Conservation (phyloP, 2,329 filamentous ascomycete species). For the Pyrenophora tritici-repentis region DNA sequence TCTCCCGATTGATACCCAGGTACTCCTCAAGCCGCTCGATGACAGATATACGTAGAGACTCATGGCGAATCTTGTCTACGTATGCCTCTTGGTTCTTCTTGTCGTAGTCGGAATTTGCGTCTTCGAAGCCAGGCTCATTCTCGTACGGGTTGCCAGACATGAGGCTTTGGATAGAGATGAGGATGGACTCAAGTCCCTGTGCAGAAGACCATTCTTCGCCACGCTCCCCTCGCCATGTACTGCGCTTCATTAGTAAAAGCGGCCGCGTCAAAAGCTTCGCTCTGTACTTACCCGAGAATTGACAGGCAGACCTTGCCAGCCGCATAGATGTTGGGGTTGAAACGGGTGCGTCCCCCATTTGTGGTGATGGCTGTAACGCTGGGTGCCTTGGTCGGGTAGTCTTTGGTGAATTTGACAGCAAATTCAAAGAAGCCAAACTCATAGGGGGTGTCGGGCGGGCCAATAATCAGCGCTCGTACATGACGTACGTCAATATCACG, state of each 20-base stretch:
- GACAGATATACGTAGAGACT: slow-evolving; percentile 83
- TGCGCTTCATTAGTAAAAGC: slow-evolving; percentile 46
- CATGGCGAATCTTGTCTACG: slow-evolving; percentile 87
- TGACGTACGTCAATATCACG: slow-evolving; percentile 86
- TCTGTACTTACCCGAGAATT: slow-evolving; percentile 72
- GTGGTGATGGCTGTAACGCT: slow-evolving; percentile 75
- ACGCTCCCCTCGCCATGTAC: slow-evolving; percentile 88
- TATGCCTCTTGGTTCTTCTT: slow-evolving; percentile 77
- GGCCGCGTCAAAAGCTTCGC: not conserved
- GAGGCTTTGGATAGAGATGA: slow-evolving; percentile 94
- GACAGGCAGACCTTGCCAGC: slow-evolving; percentile 92
- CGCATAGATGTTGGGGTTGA: slow-evolving; percentile 97
- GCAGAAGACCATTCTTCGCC: slow-evolving; percentile 97
- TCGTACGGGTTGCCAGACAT: slow-evolving; percentile 94
- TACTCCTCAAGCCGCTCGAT: slow-evolving; percentile 84
- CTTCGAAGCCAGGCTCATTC: slow-evolving; percentile 93
- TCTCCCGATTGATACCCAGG: slow-evolving; percentile 63
- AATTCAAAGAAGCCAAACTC: slow-evolving; percentile 99
- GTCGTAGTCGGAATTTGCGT: slow-evolving; percentile 69
- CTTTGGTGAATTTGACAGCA: slow-evolving; percentile 74
- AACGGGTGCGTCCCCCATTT: slow-evolving; percentile 83
- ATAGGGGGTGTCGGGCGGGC: slow-evolving; percentile 92
- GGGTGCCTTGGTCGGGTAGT: slow-evolving; percentile 76
- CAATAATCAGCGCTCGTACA: slow-evolving; percentile 85
- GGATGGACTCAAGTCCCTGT: slow-evolving; percentile 89